A percentile compares a stretch with the other conserved stretches of the same genome.
These are phyloP conservation scores for Cladosporium sp. DNA, from an alignment of 2,329 filamentous ascomycete species.

Conservation along the genomic window DNA sequence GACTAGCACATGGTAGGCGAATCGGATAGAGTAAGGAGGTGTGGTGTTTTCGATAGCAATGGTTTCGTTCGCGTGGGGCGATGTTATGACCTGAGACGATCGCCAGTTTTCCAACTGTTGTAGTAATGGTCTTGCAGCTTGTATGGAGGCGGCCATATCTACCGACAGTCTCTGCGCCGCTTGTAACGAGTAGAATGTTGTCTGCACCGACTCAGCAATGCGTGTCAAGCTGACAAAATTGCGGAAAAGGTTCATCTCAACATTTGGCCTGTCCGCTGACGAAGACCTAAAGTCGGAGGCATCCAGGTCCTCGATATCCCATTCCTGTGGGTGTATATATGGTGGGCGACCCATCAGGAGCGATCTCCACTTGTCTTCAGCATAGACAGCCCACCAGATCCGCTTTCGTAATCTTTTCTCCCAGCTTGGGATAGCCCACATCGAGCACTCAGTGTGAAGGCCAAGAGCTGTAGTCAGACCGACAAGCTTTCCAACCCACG, in stretches of 20 bases:
- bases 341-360: slow-evolving; percentile 17
- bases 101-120: slow-evolving; percentile 8
- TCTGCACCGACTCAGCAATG: slow-evolving; percentile 8
- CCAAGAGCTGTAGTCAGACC: slow-evolving; percentile 13
- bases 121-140: slow-evolving; percentile 8
- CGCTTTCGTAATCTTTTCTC: slow-evolving; percentile 17
- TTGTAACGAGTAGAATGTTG: slow-evolving; percentile 8
- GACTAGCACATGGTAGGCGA: slow-evolving; percentile 9
- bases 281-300: background rate
- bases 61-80: background rate
- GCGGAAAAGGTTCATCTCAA: background rate
- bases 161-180: slow-evolving; percentile 13
- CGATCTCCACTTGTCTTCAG: slow-evolving; percentile 18
- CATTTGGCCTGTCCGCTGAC: background rate
- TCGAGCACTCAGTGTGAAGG: slow-evolving; percentile 11
- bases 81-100: background rate
- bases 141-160: slow-evolving; percentile 11
- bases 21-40: background rate
- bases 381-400: slow-evolving; percentile 19
- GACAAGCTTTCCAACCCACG: slow-evolving; percentile 11
- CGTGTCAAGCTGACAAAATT: slow-evolving; percentile 7
- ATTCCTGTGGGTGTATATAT: slow-evolving; percentile 16
- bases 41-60: background rate
- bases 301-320: slow-evolving; percentile 19
- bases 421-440: slow-evolving; percentile 17